Base-by-base conservation (phyloP, 495 filamentous ascomycete species). In the Aspergillus sparsus region DNA sequence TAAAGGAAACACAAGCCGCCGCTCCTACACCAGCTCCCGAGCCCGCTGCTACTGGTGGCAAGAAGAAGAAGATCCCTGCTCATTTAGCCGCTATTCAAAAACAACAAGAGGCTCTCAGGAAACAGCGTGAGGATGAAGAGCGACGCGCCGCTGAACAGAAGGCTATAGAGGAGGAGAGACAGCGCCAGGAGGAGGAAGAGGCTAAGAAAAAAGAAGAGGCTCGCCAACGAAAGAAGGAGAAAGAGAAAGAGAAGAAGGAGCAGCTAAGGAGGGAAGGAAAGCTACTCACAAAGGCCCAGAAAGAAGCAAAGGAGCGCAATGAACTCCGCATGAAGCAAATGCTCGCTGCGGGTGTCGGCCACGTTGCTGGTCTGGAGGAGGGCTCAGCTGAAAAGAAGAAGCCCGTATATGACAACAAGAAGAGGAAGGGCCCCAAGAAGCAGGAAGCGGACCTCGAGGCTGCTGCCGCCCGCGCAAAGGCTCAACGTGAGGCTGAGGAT, bases 231-330 rank as follows among this genome's bases (percentile, higher is more conserved):
- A 96, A 89, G 82, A 98, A 97, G 80, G 91, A 96, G 71, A 96
- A 89, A 74, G 95, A 99, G 71, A 95, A 89, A 74, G 89, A 97
- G 74, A 93, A 84, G 79, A 92, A 96, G 62, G 95, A 99, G 67
- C 90, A 97, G 74, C 83, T 97, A 13, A 94, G 94, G 79, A 93
- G 85, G 70, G 92, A 96, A 74, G 95, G 95, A 67, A 97, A 96
- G 71, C 92, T 92, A 66, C 80, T 97, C 61, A 97, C 93, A 62
- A 94, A 96, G 73, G 91, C 93, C 33, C 92, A 99, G 74, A 90
- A 86, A 67, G 92, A 97, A 66, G 88, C 88, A 60, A 89, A 93
- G 72, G 85, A 86, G 32, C 84, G 85, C 60, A 89, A 92, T 68
- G 89, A 97, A 71, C 76, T 89, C 66, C 92, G 94, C 57, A 80